A percentile compares a stretch with the other conserved stretches of the same genome.
These are phyloP conservation scores for Jamesozyma piceae DNA, from an alignment of 805 yeast genomes.

Conservation along the genomic window DNA sequence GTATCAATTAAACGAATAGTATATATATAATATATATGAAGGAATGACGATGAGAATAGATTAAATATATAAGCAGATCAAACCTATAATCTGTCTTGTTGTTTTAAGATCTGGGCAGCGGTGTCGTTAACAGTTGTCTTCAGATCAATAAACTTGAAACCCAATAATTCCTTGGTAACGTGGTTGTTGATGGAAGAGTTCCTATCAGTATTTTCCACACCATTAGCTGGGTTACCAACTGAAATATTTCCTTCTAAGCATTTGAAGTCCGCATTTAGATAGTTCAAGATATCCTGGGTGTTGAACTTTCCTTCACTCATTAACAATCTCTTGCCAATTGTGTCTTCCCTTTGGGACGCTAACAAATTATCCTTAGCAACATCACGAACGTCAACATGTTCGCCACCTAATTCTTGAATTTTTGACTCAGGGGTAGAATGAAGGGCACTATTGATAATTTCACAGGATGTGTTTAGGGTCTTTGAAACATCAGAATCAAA, in stretches of 20 bases:
- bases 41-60: not conserved
- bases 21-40: too few species aligned
- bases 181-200: not conserved
- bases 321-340: not conserved
- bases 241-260: not conserved
- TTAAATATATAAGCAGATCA: not conserved
- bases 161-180: conserved; percentile 1
- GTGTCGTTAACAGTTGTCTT: not conserved
- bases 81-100: not conserved
- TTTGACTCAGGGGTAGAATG: not conserved
- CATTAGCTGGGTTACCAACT: not conserved
- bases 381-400: not conserved
- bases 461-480: conserved; percentile 1
- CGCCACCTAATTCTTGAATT: not conserved
- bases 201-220: not conserved
- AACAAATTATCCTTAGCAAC: not conserved
- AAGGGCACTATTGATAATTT: not conserved
- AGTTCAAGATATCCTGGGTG: conserved; percentile 1
- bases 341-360: conserved; percentile 1
- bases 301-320: not conserved
- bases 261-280: not conserved
- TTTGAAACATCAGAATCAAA: conserved; percentile 1
- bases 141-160: not conserved
- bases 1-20: not conserved
- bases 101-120: not conserved